A percentile compares a stretch with the other conserved stretches of the same genome.
Conservation (phyloP, 805 yeast genomes). For the Spathaspora boniae region DNA sequence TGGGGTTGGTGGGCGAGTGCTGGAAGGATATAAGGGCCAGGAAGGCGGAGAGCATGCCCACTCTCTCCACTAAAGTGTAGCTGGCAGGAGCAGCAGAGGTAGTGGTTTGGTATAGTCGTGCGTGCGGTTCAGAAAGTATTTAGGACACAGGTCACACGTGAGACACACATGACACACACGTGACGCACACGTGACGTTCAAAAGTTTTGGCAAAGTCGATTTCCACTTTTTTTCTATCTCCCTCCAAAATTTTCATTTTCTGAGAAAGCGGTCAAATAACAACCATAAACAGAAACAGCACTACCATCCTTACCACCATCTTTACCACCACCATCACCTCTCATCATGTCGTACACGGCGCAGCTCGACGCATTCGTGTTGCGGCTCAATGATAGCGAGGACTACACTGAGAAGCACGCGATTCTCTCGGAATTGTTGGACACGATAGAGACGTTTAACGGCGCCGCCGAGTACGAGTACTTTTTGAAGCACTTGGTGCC, state of each 20-base stretch:
- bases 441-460: slow-evolving; percentile 77
- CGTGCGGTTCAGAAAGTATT: no score
- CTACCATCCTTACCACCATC: background rate
- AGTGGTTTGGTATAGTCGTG: no score
- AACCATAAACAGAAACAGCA: no score
- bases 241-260: background rate
- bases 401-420: slow-evolving; percentile 59
- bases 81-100: no score
- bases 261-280: background rate
- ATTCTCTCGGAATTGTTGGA: slow-evolving; percentile 81
- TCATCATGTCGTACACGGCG: slow-evolving; percentile 40
- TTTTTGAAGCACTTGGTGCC: slow-evolving; percentile 72
- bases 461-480: slow-evolving; percentile 75
- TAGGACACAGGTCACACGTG: no score
- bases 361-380: slow-evolving; percentile 69
- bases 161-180: no score
- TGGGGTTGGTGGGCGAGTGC: slow-evolving; percentile 31
- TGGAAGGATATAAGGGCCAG: slow-evolving; percentile 3
- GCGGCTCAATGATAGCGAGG: slow-evolving; percentile 53
- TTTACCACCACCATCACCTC: background rate
- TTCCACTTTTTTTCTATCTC: slow-evolving; percentile 19
- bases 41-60: no score
- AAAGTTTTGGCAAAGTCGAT: slow-evolving; percentile 12
- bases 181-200: slow-evolving; percentile 8
- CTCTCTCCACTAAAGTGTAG: no score